Percentiles rank a stretch among this genome's conserved stretches.
Evolutionary conservation across 345 rosid species (phyloP).

Genomic region (Aquilaria malaccensis): DNA sequence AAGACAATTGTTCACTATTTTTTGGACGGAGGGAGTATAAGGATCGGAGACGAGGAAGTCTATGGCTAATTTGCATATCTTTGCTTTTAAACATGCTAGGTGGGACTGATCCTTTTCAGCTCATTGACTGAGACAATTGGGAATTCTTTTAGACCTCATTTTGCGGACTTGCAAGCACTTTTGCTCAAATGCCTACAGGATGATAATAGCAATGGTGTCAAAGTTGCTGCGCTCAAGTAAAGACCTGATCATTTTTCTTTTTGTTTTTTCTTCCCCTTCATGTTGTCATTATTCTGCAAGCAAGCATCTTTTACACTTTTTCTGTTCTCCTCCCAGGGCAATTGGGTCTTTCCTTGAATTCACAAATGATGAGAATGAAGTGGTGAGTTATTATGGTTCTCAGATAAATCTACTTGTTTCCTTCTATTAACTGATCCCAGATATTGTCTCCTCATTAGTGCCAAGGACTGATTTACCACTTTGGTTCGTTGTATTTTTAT

Average conservation of each 20-base stretch:
- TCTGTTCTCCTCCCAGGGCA: slow-evolving; percentile 58
- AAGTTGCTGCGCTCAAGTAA: slow-evolving; percentile 98
- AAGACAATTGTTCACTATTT: neutral
- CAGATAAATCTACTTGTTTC: neutral
- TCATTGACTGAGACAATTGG: slow-evolving; percentile 97
- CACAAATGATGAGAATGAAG: slow-evolving; percentile 71
- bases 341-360: slow-evolving; percentile 96
- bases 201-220: slow-evolving; percentile 87
- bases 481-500: no score
- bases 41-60: neutral
- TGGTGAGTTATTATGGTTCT: slow-evolving; percentile 45
- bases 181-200: slow-evolving; percentile 88
- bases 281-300: slow-evolving; percentile 8
- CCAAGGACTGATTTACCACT: no score
- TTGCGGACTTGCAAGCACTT: slow-evolving; percentile 84
- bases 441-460: slow-evolving; percentile 1
- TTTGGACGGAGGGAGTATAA: neutral
- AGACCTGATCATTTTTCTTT: slow-evolving; percentile 1
- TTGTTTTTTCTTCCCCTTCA: slow-evolving; percentile 1
- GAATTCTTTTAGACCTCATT: slow-evolving; percentile 76
- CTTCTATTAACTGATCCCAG: neutral
- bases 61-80: slow-evolving; percentile 5
- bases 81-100: slow-evolving; percentile 42
- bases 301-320: neutral
- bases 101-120: slow-evolving; percentile 94